These are phyloP conservation scores for Coniochaeta ligniaria DNA, from an alignment of 2,329 filamentous ascomycete genomes.

Conservation along the genomic window DNA sequence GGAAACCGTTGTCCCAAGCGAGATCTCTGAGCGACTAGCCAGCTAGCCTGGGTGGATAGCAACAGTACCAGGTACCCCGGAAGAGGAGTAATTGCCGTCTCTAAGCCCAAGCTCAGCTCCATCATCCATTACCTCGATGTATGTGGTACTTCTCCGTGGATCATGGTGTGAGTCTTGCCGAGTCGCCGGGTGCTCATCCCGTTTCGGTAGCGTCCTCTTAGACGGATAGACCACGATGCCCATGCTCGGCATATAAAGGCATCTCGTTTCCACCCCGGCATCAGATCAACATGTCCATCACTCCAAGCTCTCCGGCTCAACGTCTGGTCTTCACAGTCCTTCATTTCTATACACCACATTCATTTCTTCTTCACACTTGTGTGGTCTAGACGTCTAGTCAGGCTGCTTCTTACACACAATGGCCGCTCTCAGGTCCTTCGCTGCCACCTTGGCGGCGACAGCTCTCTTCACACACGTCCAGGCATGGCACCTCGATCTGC, in stretches of 20 bases:
- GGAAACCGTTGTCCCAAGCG: background rate
- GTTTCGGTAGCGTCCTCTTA: background rate
- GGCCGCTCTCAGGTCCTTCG: constrained; percentile 23
- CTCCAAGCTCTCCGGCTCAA: background rate
- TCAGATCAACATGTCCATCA: background rate
- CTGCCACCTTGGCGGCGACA: constrained; percentile 28
- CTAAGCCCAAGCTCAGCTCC: background rate
- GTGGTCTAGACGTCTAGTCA: background rate
- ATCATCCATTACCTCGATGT: too few relatives aligned
- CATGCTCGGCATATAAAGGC: background rate
- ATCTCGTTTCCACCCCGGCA: background rate
- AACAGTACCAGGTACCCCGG: background rate
- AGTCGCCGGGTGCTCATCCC: background rate
- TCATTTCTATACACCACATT: background rate
- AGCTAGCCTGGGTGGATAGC: background rate
- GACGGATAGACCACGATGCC: background rate
- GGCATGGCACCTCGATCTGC: constrained; percentile 36
- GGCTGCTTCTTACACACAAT: constrained; percentile 15
- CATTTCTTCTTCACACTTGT: background rate
- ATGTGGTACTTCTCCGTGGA: too few relatives aligned
- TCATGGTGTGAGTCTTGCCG: background rate
- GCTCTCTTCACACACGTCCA: constrained; percentile 27
- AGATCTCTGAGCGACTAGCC: background rate
- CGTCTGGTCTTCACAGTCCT: background rate
- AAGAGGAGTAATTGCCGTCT: too few relatives aligned